Base-by-base conservation (phyloP, 2,329 filamentous ascomycete species). In the Aspergillus texensis region DNA sequence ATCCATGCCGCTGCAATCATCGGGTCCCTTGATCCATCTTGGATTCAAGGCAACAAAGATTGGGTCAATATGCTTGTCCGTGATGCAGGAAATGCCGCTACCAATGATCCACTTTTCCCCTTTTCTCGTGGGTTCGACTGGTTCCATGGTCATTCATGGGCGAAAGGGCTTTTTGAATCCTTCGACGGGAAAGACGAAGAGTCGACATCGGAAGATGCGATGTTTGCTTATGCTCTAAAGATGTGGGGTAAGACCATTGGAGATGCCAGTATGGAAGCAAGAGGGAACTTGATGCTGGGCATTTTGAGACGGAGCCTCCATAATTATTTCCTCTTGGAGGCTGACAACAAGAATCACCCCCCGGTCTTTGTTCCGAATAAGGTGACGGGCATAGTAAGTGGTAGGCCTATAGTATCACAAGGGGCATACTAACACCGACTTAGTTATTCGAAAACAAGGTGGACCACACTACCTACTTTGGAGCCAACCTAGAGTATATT, bases 81-180 rank as follows among this genome's bases (percentile, higher is more conserved):
- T 62, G 95, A 99, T 71, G 87, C 83, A 56, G 90, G 93, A 53
- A 97, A 97, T 77, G 89, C 93, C 0, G 89, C 86, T 69, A 74
- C 83, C 3, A 75, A 84, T 21, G 94, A 97, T 74, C 82, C 84
- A 32, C 88, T 88, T 70, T 98, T 96, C 77, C 94, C 94, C 0
- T 89, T 92, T 69, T 94, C 86, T 65, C 87, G 95, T 56, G 87
- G 84, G 62, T 98, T 97, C 73, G 95, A 98, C 78, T 97, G 93
- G 92, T 98, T 89, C 77, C 89, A 96, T 72, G 95, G 94, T 2
- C 95, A 98, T 82, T 93, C 90, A 63, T 97, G 94, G 93, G 94
- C 94, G 2, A 93, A 84, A 72, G 82, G 80, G 1, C 74, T 86
- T 1, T 84, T 82, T 65, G 81, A 82, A 50, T 85, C 83, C 21